Conservation (phyloP, 2,329 filamentous ascomycete species). For the Coniochaeta sp. region DNA sequence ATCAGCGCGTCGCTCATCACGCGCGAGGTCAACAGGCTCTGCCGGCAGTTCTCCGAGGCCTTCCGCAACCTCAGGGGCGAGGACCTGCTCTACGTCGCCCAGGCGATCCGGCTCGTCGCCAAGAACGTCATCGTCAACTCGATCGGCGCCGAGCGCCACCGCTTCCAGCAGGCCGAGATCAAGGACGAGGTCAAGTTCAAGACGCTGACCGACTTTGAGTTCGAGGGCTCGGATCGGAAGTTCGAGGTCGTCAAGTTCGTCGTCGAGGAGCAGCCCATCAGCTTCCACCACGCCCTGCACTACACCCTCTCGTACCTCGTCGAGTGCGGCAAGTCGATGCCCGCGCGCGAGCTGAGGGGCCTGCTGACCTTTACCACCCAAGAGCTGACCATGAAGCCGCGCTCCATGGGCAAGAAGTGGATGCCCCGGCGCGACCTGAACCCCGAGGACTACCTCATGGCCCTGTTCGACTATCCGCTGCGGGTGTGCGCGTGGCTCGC, state of each 20-base stretch:
- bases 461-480: constrained; percentile 86
- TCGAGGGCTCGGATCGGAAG: constrained; percentile 50
- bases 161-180: constrained; percentile 82
- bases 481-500: constrained; percentile 93
- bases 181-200: constrained; percentile 84
- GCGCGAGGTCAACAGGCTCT: constrained; percentile 88
- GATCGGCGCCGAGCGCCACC: constrained; percentile 75
- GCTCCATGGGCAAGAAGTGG: constrained; percentile 52
- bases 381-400: constrained; percentile 60
- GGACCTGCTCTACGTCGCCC: constrained; percentile 57
- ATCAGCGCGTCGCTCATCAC: constrained; percentile 93
- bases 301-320: constrained; percentile 95
- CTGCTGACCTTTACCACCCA: constrained; percentile 66
- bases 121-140: constrained; percentile 85
- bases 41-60: constrained; percentile 79
- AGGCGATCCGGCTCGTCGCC: constrained; percentile 66
- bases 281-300: constrained; percentile 94
- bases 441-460: constrained; percentile 74
- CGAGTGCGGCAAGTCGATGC: constrained; percentile 76
- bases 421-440: constrained; percentile 49
- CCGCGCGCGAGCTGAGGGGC: constrained; percentile 55
- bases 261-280: constrained; percentile 84
- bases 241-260: constrained; percentile 77
- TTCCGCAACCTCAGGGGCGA: constrained; percentile 58
- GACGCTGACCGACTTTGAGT: constrained; percentile 68